Conservation (phyloP, 345 rosid genomes). For the Physaria fendleri region DNA sequence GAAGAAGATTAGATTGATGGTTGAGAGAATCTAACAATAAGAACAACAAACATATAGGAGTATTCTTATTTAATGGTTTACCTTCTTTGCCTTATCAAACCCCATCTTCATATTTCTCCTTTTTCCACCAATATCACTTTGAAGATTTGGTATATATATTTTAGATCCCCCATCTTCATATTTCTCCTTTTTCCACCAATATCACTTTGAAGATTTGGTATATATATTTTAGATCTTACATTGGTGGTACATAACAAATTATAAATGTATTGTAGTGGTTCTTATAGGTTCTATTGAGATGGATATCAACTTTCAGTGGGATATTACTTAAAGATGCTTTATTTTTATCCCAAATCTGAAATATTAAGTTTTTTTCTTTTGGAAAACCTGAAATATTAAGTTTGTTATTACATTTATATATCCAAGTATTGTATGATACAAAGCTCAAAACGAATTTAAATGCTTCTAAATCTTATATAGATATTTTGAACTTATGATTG, state of each 20-base stretch:
- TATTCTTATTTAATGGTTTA: conserved; percentile 32
- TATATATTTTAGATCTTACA: conserved; percentile 25
- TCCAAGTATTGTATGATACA: background rate
- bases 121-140: conserved; percentile 26
- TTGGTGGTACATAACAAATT: conserved; percentile 17
- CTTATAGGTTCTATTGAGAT: conserved; percentile 15
- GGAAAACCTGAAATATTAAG: no score
- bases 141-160: conserved; percentile 28
- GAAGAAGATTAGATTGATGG: conserved; percentile 25
- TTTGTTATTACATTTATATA: background rate
- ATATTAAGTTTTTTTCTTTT: background rate
- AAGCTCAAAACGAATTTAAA: background rate
- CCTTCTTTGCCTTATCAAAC: conserved; percentile 36
- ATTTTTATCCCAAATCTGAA: background rate
- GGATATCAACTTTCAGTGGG: background rate
- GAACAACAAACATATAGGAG: conserved; percentile 26
- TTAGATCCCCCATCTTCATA: conserved; percentile 31
- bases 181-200: conserved; percentile 30
- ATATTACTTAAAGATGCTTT: background rate
- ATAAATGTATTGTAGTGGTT: conserved; percentile 19
- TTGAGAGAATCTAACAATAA: conserved; percentile 31
- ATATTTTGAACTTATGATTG: background rate
- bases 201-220: conserved; percentile 24
- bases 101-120: conserved; percentile 31
- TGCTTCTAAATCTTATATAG: background rate